Evolutionary conservation across 2,329 filamentous ascomycete species (phyloP).

Genomic region (Fusarium austroafricanum): DNA sequence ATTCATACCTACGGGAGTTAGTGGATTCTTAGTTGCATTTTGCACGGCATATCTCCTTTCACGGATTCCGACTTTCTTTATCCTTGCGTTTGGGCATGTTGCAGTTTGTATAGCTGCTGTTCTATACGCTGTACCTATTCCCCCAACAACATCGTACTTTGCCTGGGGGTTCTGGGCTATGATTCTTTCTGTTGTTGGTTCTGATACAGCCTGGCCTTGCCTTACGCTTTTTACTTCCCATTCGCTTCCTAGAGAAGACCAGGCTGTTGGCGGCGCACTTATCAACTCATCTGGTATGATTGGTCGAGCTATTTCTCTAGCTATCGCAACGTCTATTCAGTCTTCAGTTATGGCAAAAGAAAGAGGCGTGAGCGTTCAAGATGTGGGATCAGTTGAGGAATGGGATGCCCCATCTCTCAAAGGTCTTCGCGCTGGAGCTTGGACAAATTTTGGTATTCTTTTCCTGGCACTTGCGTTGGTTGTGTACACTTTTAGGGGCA

Average conservation of each 20-base stretch:
- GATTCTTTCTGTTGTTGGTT: constrained; percentile 72
- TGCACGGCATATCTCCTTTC: constrained; percentile 67
- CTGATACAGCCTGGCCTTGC: constrained; percentile 74
- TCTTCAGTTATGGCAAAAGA: constrained; percentile 68
- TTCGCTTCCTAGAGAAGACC: constrained; percentile 70
- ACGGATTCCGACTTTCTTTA: constrained; percentile 67
- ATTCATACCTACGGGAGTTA: constrained; percentile 74
- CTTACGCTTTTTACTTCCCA: constrained; percentile 74
- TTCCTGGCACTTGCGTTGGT: constrained; percentile 58
- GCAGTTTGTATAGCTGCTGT: constrained; percentile 66
- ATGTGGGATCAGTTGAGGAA: constrained; percentile 55
- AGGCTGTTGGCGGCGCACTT: constrained; percentile 74
- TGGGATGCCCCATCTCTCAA: constrained; percentile 61
- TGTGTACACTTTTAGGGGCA: constrained; percentile 60
- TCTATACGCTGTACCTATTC: constrained; percentile 73
- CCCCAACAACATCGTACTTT: constrained; percentile 71
- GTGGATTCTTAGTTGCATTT: constrained; percentile 67
- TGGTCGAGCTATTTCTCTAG: constrained; percentile 73
- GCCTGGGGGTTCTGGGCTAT: constrained; percentile 75
- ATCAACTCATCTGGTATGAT: constrained; percentile 75
- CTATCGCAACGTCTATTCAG: constrained; percentile 73
- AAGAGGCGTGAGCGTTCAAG: constrained; percentile 57
- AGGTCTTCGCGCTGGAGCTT: constrained; percentile 62
- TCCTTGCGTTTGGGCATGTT: constrained; percentile 68
- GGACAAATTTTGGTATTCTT: constrained; percentile 64